phyloP scores from a whole-genome alignment of 1,139 yeast genomes.

The Kodamaea derodonti region DNA sequence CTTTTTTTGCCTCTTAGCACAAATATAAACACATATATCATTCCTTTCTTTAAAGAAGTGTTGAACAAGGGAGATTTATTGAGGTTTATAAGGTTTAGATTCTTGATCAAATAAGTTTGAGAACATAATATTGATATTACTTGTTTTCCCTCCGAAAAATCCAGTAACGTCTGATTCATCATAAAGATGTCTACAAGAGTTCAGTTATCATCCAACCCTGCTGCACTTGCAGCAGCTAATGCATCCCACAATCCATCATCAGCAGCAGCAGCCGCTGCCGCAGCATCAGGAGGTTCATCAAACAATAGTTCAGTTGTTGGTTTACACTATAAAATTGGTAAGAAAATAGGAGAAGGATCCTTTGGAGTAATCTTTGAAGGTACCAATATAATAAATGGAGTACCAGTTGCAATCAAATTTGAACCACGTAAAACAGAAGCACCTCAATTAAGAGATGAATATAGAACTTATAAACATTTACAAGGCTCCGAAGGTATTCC shows the following conservation, averaged over 20 bases:
- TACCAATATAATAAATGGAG: constrained; percentile 72
- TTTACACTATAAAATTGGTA: constrained; percentile 88
- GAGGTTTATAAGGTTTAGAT: too few relatives aligned
- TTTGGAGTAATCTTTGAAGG: constrained; percentile 98
- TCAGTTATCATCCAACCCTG: constrained; percentile 27
- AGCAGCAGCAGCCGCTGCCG: constrained; percentile 13
- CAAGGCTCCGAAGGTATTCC: constrained; percentile 85
- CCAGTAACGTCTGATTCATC: too few relatives aligned
- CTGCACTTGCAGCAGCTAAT: constrained; percentile 39
- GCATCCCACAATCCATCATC: constrained; percentile 27
- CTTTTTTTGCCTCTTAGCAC: constrained; percentile 3
- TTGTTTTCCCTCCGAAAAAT: too few relatives aligned
- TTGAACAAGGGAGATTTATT: too few relatives aligned
- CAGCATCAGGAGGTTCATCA: constrained; percentile 15
- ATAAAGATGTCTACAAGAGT: constrained; percentile 22
- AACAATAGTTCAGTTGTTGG: constrained; percentile 42
- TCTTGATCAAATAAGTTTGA: too few relatives aligned
- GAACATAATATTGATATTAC: too few relatives aligned
- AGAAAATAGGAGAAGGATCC: constrained; percentile 97
- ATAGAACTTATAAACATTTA: constrained; percentile 83
- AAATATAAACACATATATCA: constrained; percentile 8
- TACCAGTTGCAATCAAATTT: constrained; percentile 69
- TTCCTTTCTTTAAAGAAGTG: too few relatives aligned
- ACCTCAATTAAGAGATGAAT: constrained; percentile 94
- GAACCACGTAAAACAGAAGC: constrained; percentile 97